Evolutionary conservation across 2,329 filamentous ascomycete genomes (phyloP).

Genomic region (Colletotrichum somersetense): DNA sequence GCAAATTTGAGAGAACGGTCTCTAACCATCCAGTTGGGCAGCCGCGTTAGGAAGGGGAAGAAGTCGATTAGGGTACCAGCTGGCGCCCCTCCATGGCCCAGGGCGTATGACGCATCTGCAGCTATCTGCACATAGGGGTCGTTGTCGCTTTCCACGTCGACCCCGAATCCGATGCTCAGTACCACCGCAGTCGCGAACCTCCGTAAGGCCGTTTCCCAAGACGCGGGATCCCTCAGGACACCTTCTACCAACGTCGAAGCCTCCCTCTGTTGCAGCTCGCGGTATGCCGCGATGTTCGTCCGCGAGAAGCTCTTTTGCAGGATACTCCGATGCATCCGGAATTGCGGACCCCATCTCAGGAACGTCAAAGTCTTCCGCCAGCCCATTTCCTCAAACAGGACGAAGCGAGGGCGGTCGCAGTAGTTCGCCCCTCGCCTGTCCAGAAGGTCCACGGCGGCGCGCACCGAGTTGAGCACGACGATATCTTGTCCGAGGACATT

Average conservation of each 20-base stretch:
- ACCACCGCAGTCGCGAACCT: constrained; percentile 58
- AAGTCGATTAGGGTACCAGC: constrained; percentile 60
- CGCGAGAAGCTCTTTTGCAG: constrained; percentile 59
- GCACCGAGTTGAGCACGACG: constrained; percentile 59
- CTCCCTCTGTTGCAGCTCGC: constrained; percentile 44
- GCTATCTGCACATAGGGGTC: constrained; percentile 51
- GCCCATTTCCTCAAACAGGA: constrained; percentile 57
- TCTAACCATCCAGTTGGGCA: constrained; percentile 53
- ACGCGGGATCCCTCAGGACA: constrained; percentile 48
- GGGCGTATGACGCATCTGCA: constrained; percentile 43
- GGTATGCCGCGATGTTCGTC: constrained; percentile 51
- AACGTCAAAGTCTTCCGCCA: constrained; percentile 62
- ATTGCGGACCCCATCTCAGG: constrained; percentile 56
- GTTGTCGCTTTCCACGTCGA: constrained; percentile 52
- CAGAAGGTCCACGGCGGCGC: constrained; percentile 57
- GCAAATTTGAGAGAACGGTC: constrained; percentile 50
- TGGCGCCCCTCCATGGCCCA: constrained; percentile 51
- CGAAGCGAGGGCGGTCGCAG: constrained; percentile 58
- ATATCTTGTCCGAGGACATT: constrained; percentile 49
- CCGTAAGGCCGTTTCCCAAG: constrained; percentile 54
- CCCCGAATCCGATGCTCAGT: constrained; percentile 58
- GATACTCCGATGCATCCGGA: constrained; percentile 57
- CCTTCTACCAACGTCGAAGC: constrained; percentile 46
- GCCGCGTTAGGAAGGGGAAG: constrained; percentile 57
- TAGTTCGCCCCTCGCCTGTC: constrained; percentile 60